Percentiles rank a stretch among this genome's conserved stretches.
These are phyloP conservation scores for Paraglomus occultum DNA, from an alignment of 192 early-diverging fungal species.

Conservation along the genomic window DNA sequence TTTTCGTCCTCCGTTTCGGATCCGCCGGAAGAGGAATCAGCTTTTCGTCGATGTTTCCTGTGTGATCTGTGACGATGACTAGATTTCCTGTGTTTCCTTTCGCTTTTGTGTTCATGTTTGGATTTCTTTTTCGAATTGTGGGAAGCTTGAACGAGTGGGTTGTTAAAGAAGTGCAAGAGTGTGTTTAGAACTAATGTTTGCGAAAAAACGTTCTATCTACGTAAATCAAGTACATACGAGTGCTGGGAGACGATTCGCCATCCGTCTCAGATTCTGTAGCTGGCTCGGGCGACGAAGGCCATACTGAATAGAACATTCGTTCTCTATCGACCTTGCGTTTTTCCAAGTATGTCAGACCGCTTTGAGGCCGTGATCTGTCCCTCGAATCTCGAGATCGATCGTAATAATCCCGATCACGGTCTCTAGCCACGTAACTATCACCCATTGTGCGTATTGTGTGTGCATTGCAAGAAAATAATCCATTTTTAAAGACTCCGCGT, in stretches of 20 bases:
- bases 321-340: slow-evolving; percentile 1
- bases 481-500: too few relatives aligned
- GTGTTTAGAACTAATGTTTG: not conserved
- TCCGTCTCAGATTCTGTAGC: not conserved
- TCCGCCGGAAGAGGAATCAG: not conserved
- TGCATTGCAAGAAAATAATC: too few relatives aligned
- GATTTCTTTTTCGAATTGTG: not conserved
- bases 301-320: slow-evolving; percentile 5
- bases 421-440: too few relatives aligned
- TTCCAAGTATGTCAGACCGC: too few relatives aligned
- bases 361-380: too few relatives aligned
- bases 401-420: too few relatives aligned
- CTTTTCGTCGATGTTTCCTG: not conserved
- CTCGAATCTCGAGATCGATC: too few relatives aligned
- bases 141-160: not conserved
- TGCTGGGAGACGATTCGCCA: not conserved
- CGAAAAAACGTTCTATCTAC: not conserved
- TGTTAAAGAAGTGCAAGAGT: not conserved
- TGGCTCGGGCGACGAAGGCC: slow-evolving; percentile 16
- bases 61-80: not conserved
- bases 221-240: not conserved
- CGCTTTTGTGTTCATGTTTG: not conserved
- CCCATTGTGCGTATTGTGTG: too few relatives aligned
- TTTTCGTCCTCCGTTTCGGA: not conserved
- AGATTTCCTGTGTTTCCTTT: not conserved